These are phyloP conservation scores for Spergularia azorica DNA, from an alignment of 179 eudicot species.

Conservation along the genomic window DNA sequence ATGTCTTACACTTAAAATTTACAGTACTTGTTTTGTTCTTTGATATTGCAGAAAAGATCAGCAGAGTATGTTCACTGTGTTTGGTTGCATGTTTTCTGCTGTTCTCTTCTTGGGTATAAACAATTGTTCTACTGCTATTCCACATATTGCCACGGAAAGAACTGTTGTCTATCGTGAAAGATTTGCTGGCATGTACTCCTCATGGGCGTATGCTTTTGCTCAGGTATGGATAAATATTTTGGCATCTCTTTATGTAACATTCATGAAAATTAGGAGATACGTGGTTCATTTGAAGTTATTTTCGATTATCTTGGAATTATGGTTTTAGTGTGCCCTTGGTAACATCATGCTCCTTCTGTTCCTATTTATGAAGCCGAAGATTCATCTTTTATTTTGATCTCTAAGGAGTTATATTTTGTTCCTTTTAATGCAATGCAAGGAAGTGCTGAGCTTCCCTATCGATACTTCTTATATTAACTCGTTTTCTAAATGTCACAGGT, in stretches of 20 bases:
- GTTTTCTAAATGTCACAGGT: constrained; percentile 40
- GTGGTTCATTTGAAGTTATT: neutral
- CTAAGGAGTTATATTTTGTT: neutral
- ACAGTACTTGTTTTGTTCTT: constrained; percentile 9
- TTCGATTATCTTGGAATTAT: no score
- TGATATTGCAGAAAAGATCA: constrained; percentile 56
- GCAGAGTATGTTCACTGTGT: constrained; percentile 59
- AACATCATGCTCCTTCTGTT: constrained; percentile 31
- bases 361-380: no score
- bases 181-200: constrained; percentile 88
- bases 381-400: neutral
- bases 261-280: neutral
- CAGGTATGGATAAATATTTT: constrained; percentile 47
- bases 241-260: neutral
- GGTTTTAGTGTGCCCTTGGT: constrained; percentile 39
- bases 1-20: neutral
- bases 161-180: constrained; percentile 74
- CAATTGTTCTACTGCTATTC: constrained; percentile 48
- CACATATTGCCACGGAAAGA: constrained; percentile 60
- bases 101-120: constrained; percentile 55
- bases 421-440: neutral
- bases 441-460: neutral
- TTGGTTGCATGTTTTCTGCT: constrained; percentile 47
- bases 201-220: constrained; percentile 81
- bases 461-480: no score